phyloP scores from a whole-genome alignment of 257 asterid species.

The Solanum boliviense region DNA sequence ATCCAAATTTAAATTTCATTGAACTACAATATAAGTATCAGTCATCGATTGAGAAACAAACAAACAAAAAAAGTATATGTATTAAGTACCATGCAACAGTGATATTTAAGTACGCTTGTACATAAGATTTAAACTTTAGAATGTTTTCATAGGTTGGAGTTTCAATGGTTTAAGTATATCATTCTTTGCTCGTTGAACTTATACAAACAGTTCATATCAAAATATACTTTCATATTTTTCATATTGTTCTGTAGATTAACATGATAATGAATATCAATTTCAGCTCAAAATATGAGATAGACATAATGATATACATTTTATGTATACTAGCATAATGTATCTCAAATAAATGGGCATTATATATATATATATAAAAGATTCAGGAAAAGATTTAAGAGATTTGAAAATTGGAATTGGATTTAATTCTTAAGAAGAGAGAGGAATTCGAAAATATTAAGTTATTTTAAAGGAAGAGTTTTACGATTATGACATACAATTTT shows the following conservation, averaged over 20 bases:
- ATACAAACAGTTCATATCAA: not conserved
- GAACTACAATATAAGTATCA: not conserved
- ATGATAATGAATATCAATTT: not conserved
- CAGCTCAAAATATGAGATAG: not conserved
- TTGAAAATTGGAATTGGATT: too few relatives aligned
- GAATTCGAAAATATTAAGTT: too few relatives aligned
- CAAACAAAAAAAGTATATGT: not conserved
- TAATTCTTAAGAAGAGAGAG: too few relatives aligned
- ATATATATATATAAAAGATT: too few relatives aligned
- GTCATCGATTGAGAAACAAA: not conserved
- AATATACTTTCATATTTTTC: not conserved
- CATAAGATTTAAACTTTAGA: not conserved
- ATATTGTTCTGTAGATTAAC: not conserved
- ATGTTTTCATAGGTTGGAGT: not conserved
- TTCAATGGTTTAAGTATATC: not conserved
- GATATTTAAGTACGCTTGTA: not conserved
- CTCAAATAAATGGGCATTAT: not conserved
- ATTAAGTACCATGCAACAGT: not conserved
- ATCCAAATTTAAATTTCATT: not conserved
- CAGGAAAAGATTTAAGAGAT: too few relatives aligned
- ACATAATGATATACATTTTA: not conserved
- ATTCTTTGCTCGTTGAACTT: not conserved
- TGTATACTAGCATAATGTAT: not conserved
- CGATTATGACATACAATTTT: too few relatives aligned
- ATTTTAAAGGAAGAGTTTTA: too few relatives aligned